Conservation (phyloP, 129 eudicot genomes). For the Pulicaria dysenterica region DNA sequence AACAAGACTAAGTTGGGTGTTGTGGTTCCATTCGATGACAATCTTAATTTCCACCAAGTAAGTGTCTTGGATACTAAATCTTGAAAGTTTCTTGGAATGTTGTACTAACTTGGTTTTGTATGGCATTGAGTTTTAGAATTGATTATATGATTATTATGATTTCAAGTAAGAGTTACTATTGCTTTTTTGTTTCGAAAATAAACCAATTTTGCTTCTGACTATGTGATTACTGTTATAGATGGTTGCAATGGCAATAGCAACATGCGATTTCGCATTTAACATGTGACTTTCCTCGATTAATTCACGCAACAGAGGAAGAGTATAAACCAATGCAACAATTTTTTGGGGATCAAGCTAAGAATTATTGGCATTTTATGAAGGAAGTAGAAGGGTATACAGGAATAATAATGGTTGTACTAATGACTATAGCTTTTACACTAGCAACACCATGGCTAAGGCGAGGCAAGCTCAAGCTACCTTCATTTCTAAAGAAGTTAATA, state of each 20-base stretch:
- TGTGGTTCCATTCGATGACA: constrained; percentile 73
- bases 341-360: constrained; percentile 57
- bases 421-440: constrained; percentile 75
- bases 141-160: no score
- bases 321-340: constrained; percentile 50
- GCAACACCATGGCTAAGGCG: constrained; percentile 65
- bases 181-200: no score
- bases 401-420: constrained; percentile 60
- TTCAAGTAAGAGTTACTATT: no score
- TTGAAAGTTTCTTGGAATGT: not conserved
- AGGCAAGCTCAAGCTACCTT: constrained; percentile 41
- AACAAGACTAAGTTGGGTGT: constrained; percentile 57
- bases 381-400: constrained; percentile 68
- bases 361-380: constrained; percentile 61
- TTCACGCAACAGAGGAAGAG: constrained; percentile 46
- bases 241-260: constrained; percentile 57
- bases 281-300: constrained; percentile 71
- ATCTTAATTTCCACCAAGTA: constrained; percentile 81
- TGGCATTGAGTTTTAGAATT: no score
- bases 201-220: no score
- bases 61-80: not conserved
- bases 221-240: constrained; percentile 37
- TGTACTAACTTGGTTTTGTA: not conserved
- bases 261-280: constrained; percentile 63
- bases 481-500: constrained; percentile 46